Evolutionary conservation across 768 basidiomycete genomes (phyloP), one percentile per base, ranked within the genome.

Genomic region (Filobasidium floriforme): DNA sequence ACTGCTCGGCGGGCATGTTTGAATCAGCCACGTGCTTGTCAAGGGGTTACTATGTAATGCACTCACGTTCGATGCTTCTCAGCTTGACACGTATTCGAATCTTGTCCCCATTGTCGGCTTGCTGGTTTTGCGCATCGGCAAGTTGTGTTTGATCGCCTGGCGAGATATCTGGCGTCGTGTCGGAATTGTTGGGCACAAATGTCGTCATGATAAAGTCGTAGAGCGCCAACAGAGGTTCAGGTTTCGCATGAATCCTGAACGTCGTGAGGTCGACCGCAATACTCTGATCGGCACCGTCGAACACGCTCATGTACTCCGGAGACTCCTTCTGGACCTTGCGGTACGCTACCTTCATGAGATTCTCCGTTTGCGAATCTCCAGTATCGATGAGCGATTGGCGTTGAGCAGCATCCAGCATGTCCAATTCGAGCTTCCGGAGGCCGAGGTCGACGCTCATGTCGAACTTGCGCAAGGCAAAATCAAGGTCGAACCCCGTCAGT

Each of bases 161-260:
- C 46, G 46, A 22, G 22, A 3, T 22, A 5, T 66, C 60, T 19
- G 62, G 46, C 9, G 66, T 54, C 0, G 71, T 61, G 19, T 66
- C 65, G 1, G 67, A 32, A 41, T 75, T 64, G 67, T 81, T 71
- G 10, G 88, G 85, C 11, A 91, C 89, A 78, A 99, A 99, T 0
- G 96, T 97, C 1, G 89, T 88, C 88, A 99, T 93, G 78, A 99
- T 85, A 80, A 94, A 97, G 80, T 98, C 92, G 79, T 97, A 98
- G 24, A 97, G 79, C 1, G 88, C 83, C 43, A 99, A 81, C 51
- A 97, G 87, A 14, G 94, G 92, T 73, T 92, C 90, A 0, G 96
- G 92, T 9, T 89, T 88, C 2, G 88, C 86, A 64, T 86, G 85
- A 78, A 98, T 87, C 61, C 93, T 84, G 76, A 99, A 86, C 0